Percentiles rank a stretch among this genome's conserved stretches.
phyloP scores from a whole-genome alignment of 2,329 filamentous ascomycete genomes.

The Ceratocystis variospora region DNA sequence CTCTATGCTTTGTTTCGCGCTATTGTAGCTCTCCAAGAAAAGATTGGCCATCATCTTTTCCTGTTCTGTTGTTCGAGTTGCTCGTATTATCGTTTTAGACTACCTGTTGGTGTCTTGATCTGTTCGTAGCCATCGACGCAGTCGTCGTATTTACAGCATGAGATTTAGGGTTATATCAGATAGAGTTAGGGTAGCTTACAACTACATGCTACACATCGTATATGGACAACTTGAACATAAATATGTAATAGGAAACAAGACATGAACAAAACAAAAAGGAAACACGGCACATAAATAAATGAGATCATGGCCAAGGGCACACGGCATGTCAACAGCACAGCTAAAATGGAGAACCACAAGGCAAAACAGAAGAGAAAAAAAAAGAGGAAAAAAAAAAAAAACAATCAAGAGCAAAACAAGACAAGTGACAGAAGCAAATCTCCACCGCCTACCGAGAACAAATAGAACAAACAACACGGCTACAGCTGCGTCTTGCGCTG shows the following conservation, averaged over 20 bases:
- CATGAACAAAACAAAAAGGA: neutral
- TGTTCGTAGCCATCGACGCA: neutral
- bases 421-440: neutral
- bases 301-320: neutral
- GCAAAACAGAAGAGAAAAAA: neutral
- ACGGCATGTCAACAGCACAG: neutral
- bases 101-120: no score
- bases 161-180: neutral
- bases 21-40: no score
- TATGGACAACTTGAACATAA: neutral
- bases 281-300: neutral
- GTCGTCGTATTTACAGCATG: neutral
- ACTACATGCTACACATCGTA: no score
- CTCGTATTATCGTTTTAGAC: no score
- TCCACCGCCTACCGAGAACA: constrained; percentile 2
- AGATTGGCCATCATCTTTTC: neutral
- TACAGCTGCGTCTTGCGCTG: neutral
- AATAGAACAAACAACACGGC: neutral
- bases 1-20: no score
- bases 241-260: neutral
- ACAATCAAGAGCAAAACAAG: neutral
- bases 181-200: no score
- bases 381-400: neutral
- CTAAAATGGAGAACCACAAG: neutral
- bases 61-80: neutral